Percentiles rank a stretch among this genome's conserved stretches.
phyloP scores from a whole-genome alignment of 208 protist genomes.

The Herpetomonas muscarum region DNA sequence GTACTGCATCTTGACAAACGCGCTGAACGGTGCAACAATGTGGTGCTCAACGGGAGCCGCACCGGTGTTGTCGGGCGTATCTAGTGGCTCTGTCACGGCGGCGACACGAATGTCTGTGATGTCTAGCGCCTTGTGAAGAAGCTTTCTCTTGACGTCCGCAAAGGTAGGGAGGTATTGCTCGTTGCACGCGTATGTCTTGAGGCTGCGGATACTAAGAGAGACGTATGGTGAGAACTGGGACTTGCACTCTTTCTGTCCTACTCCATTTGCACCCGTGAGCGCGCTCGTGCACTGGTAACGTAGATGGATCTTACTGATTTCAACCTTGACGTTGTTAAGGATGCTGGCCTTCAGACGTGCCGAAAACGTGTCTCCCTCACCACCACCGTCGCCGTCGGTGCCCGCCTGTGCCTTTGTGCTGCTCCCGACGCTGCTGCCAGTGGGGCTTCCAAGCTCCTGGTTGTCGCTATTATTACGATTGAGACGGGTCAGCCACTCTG shows the following conservation, averaged over 20 bases:
- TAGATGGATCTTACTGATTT: conserved; percentile 44
- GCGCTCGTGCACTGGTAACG: conserved; percentile 38
- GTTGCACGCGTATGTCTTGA: conserved; percentile 57
- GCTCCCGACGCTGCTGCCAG: conserved; percentile 5
- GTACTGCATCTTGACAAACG: conserved; percentile 31
- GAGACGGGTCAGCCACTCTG: conserved; percentile 10
- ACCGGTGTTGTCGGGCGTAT: not conserved
- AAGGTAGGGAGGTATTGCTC: conserved; percentile 45
- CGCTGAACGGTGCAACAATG: conserved; percentile 21
- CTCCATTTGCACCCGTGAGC: no score
- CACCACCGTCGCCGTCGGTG: conserved; percentile 5
- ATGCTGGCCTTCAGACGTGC: conserved; percentile 72
- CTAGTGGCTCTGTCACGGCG: no score
- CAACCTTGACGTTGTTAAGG: conserved; percentile 72
- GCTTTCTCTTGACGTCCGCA: conserved; percentile 22
- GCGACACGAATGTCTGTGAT: conserved; percentile 40
- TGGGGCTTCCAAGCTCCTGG: no score
- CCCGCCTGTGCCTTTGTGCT: not conserved
- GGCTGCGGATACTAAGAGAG: conserved; percentile 28
- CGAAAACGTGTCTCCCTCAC: conserved; percentile 51
- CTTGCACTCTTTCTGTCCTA: no score
- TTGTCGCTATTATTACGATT: not conserved
- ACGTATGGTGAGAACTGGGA: not conserved
- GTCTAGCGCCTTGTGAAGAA: conserved; percentile 48
- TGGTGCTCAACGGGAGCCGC: not conserved